Conservation (phyloP, 2,329 filamentous ascomycete species). For the Thelonectria discophora region DNA sequence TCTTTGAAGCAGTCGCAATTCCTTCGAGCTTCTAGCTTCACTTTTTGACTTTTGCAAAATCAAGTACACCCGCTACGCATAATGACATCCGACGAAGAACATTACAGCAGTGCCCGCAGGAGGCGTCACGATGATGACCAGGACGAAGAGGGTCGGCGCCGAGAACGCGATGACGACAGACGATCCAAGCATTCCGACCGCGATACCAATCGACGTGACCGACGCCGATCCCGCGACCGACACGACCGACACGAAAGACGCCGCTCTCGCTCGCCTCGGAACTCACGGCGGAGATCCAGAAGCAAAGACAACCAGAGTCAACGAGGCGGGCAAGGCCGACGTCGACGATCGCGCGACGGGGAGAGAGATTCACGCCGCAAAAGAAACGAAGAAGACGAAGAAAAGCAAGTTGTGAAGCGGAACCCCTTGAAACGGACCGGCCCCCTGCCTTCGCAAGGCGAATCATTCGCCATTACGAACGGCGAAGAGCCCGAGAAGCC, state of each 20-base stretch:
- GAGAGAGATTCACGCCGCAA: conserved; percentile 41
- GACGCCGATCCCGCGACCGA: conserved; percentile 43
- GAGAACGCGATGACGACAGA: conserved; percentile 30
- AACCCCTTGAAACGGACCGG: conserved; percentile 49
- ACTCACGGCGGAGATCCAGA: conserved; percentile 37
- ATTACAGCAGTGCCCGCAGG: conserved; percentile 24
- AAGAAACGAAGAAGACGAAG: conserved; percentile 33
- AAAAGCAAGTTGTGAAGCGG: conserved; percentile 36
- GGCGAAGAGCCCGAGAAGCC: conserved; percentile 61
- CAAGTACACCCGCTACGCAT: not conserved
- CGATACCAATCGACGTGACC: conserved; percentile 39
- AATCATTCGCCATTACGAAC: conserved; percentile 65
- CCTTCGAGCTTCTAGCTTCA: conserved; percentile 4
- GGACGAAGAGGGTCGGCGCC: conserved; percentile 18
- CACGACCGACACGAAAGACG: conserved; percentile 43
- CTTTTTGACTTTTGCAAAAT: not conserved
- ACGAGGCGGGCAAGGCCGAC: conserved; percentile 36
- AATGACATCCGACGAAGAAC: conserved; percentile 44
- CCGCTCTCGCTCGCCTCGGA: conserved; percentile 46
- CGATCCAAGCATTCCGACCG: conserved; percentile 39
- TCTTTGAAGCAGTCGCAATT: not conserved
- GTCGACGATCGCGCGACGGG: conserved; percentile 48
- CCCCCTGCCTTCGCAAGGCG: conserved; percentile 67
- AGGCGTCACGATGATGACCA: conserved; percentile 34
- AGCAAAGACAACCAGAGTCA: conserved; percentile 40